Base-by-base conservation (phyloP, 352 stramenopile species). In the Phytophthora ohioensis region DNA sequence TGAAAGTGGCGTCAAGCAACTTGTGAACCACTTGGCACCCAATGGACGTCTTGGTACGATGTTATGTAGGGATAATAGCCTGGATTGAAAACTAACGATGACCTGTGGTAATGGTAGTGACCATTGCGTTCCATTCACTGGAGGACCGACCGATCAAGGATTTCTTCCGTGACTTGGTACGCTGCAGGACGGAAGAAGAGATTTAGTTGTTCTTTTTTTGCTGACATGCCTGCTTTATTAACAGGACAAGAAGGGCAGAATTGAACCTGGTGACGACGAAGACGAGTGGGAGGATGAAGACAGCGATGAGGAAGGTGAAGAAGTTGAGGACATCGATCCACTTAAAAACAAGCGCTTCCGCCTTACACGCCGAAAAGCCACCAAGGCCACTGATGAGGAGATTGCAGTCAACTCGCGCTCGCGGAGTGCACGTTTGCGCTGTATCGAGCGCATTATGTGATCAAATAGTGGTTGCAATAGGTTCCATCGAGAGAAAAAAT, bases 71-170 rank as follows among this genome's bases (percentile, higher is more conserved):
- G 13, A 35, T 13, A 10, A 30, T 35, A 3, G 39, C 8, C 1
- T 56, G 31, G 6, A 36, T 13, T 47, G 13, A 36, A 12, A 21
- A 65, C 46, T 76, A 43, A 67, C 41, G 17, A 42, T 42, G 34
- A 27, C 27, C 52, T 61, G 49, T 64, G 42, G 3, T 51, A 27
- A n/a, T 71, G 27, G 4, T 61, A 91, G 84, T 80, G 17, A 91
- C 87, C 7, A 95, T 95, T 58, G 88, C 88, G 49, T 95, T 95
- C 62, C 88, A 95, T 76, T 95, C 88, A 5, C 75, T 95, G 13
- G 88, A 95, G 52, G 88, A 95, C 57, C 85, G 88, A 13, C 85
- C 86, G 31, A 95, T 95, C 64, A 95, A 95, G 73, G 65, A 78
- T 8, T 80, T 93, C 21, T 93, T 95, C 57, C 81, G 88, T 7